Evolutionary conservation across 2,329 filamentous ascomycete genomes (phyloP), one percentile per base, ranked within the genome.

Genomic region (Talaromyces sp.): DNA sequence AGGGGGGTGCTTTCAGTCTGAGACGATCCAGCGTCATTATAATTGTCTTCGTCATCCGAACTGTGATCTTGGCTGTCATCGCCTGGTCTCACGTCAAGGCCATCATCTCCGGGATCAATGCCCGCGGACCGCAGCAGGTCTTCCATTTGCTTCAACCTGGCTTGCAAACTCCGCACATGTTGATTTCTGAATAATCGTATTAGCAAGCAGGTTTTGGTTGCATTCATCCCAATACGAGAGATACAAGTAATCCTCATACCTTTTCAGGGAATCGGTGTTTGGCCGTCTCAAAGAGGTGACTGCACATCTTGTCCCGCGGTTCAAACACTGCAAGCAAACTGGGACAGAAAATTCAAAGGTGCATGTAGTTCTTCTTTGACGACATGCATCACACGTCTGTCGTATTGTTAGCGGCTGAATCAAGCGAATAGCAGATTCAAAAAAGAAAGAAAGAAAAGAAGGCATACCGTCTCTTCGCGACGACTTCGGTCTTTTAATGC

Each of bases 361-460:
- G 17, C 60, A 61, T 49, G 33, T 56, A 15, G 55, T 58, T 36
- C 55, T 55, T 42, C 60, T 54, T 27, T 61, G 60, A 10, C 55
- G 60, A 32, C 60, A 61, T n/a, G 60, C 51, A 55, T 61, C 55
- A 32, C 60, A 61, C 27, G 53, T 28, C 60, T 61, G 30, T n/a
- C 49, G 19, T 22, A 11, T 17, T 32, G 25, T 53, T 53, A 17
- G 44, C 44, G 44, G 15, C 8, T 13, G 19, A 15, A 30, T 32
- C 28, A 53, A n/a, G 10, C 25, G 13, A 22, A 17, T 53, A 6
- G 25, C 25, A 30, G 49, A 27, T 7, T 13, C n/a, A 6, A 3
- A 52, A 15, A n/a, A n/a, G 17, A n/a, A n/a, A 7, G 8, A 39
- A 39, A 9, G 17, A 15, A 15, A n/a, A 22, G 17, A 9, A 49